Base-by-base conservation (phyloP, 2,329 filamentous ascomycete species). In the Diplodia corticola region DNA sequence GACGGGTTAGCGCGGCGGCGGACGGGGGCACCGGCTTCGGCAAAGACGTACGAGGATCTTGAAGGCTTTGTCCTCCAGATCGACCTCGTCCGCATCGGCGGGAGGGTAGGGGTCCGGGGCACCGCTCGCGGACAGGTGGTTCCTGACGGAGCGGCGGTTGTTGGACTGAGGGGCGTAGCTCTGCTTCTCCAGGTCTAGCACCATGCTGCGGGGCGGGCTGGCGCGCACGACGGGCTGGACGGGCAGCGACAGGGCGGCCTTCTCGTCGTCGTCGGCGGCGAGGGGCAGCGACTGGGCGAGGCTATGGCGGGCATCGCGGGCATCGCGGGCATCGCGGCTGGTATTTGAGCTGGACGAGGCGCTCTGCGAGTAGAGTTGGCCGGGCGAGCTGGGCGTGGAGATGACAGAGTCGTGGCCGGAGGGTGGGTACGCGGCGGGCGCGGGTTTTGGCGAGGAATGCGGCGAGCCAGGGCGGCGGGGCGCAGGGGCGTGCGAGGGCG, bases 41-140 rank as follows among this genome's bases (percentile, higher is more conserved):
- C 44, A 28, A 24, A 26, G 40, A 69, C 75, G 55, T 76, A 79
- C 78, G 68, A 82, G 71, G 22, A 82, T 74, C 69, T 78, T 77
- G 68, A 80, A 72, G n/a, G 80, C 77, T 67, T 81, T 81, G 55
- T 78, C 73, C 68, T 82, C 78, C 26, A 81, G 77, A 5, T 75
- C 68, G 55, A 75, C 74, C 55, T 78, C 76, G 33, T 74, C 74
- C 37, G 77, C 77, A 35, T 79, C 74, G 68, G 72, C 51, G 17
- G 63, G 35, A n/a, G 33, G n/a, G 30, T 65, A 73, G 35, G 77
- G 75, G 57, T 78, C 75, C 67, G 75, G 67, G 7, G 71, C 69
- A 12, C 69, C 69, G 66, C 71, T 70, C 12, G 69, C 64, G 68
- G 71, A 26, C 69, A 70, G 3, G 70, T 71, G 28, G 59, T 65